Conservation (phyloP, 257 asterid species). For the Nicotiana undulata region DNA sequence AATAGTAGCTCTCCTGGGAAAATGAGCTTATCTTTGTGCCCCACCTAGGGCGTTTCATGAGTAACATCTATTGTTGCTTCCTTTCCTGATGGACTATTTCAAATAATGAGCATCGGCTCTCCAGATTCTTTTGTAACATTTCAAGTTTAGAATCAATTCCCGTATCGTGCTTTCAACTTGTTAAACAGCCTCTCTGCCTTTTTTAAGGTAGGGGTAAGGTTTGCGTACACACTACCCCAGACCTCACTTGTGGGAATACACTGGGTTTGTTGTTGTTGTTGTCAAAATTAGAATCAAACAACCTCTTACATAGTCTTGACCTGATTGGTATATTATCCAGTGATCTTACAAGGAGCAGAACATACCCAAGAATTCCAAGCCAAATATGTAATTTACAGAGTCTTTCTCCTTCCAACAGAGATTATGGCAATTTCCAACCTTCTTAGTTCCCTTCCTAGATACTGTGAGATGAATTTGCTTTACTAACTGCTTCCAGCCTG, state of each 20-base stretch:
- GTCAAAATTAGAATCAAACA: not conserved
- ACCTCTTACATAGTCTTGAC: not conserved
- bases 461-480: not conserved
- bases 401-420: not conserved
- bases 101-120: not conserved
- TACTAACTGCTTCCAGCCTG: not conserved
- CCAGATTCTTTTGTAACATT: not conserved
- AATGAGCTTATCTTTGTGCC: not conserved
- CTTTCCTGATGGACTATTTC: not conserved
- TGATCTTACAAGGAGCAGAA: not conserved
- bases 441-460: not conserved
- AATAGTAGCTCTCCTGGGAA: not conserved
- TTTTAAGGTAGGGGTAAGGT: no score
- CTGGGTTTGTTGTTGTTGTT: no score
- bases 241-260: no score
- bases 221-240: no score
- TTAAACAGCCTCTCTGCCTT: no score
- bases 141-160: not conserved
- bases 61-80: not conserved
- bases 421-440: not conserved
- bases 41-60: not conserved
- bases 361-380: not conserved
- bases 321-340: not conserved
- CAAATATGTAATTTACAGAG: not conserved
- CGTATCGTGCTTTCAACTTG: no score